These are phyloP conservation scores for Infundibulicybe gibba DNA, from an alignment of 768 basidiomycete species.

Conservation along the genomic window DNA sequence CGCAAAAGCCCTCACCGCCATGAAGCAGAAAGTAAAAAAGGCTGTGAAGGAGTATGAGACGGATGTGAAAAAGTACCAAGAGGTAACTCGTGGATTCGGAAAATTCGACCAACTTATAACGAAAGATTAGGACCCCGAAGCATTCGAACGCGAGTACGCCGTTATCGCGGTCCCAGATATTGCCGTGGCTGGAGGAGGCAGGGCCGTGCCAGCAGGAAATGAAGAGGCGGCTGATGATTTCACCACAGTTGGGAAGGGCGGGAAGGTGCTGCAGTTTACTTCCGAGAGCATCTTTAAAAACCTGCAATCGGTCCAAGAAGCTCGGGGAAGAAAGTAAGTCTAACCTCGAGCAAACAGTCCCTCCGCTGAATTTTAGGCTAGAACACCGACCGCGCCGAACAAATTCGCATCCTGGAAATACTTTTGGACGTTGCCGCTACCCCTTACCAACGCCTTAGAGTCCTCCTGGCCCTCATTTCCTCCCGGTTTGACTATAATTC, in stretches of 20 bases:
- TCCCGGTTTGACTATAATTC: conserved; percentile 97
- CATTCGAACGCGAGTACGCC: conserved; percentile 75
- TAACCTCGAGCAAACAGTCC: background rate
- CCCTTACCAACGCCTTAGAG: conserved; percentile 90
- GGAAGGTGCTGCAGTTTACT: conserved; percentile 78
- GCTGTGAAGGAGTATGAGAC: conserved; percentile 83
- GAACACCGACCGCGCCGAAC: conserved; percentile 96
- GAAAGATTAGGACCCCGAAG: conserved; percentile 72
- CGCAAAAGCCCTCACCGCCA: conserved; percentile 91
- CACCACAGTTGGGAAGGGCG: conserved; percentile 88
- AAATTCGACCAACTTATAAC: conserved; percentile 3
- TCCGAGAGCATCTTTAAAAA: conserved; percentile 89
- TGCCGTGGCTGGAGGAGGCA: conserved; percentile 30
- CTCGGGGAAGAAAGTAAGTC: conserved; percentile 87
- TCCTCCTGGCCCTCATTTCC: conserved; percentile 89
- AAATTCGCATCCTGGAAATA: conserved; percentile 87
- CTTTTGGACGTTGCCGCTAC: conserved; percentile 83
- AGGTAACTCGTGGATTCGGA: conserved; percentile 36
- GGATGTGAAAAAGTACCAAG: conserved; percentile 75
- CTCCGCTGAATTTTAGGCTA: conserved; percentile 23
- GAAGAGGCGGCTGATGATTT: conserved; percentile 69
- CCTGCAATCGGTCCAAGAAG: conserved; percentile 87
- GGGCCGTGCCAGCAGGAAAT: conserved; percentile 26
- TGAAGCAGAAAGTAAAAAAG: conserved; percentile 98
- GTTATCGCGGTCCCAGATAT: conserved; percentile 46